Evolutionary conservation across 2,329 filamentous ascomycete genomes (phyloP).

Genomic region (Simplicillium sp.): DNA sequence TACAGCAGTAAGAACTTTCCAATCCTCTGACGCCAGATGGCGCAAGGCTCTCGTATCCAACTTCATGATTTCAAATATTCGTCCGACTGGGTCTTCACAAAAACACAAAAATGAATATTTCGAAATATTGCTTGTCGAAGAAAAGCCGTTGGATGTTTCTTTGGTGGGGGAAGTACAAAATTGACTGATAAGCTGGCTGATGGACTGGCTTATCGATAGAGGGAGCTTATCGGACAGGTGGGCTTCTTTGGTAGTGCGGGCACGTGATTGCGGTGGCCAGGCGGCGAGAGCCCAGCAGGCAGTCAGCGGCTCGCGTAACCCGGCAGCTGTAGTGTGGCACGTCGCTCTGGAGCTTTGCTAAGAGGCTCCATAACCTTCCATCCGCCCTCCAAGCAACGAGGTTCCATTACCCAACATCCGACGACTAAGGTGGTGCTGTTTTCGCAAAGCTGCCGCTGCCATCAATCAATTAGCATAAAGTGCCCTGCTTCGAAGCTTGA

Average conservation of each 20-base stretch:
- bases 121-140: neutral
- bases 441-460: too few relatives aligned
- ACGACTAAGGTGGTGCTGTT: too few relatives aligned
- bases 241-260: conserved; percentile 1
- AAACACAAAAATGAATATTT: neutral
- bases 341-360: conserved; percentile 23
- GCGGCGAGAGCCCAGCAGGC: conserved; percentile 22
- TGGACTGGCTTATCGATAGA: conserved; percentile 12
- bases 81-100: neutral
- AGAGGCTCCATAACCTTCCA: conserved; percentile 27
- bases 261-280: conserved; percentile 23
- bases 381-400: conserved; percentile 15
- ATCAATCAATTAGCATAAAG: too few relatives aligned
- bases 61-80: conserved; percentile 57
- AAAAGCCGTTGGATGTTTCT: neutral
- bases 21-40: conserved; percentile 87
- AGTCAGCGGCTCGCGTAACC: conserved; percentile 36
- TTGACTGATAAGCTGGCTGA: conserved; percentile 17
- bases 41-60: conserved; percentile 90
- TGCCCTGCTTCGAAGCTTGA: too few relatives aligned
- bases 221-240: conserved; percentile 6
- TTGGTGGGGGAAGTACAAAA: conserved; percentile 12
- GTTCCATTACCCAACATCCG: conserved; percentile 10
- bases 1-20: conserved; percentile 89
- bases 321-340: conserved; percentile 20